phyloP scores from a whole-genome alignment of 257 asterid genomes.

The Anisodus tanguticus region DNA sequence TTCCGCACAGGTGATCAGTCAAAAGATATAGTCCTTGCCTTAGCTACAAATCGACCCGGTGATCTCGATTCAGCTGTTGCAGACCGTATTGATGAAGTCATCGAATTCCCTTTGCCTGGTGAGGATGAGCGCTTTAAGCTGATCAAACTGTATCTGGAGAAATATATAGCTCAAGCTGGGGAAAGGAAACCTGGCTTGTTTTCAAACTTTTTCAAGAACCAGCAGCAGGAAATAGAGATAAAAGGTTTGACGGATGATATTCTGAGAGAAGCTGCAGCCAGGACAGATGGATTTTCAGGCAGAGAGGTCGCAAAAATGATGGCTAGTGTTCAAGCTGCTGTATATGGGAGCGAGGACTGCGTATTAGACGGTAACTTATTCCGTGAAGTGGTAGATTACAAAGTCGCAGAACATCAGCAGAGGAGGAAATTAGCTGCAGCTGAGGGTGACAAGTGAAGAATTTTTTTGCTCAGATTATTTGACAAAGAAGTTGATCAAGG shows the following conservation, averaged over 20 bases:
- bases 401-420: conserved; percentile 95
- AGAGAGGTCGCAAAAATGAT: conserved; percentile 92
- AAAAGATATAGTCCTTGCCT: conserved; percentile 89
- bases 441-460: background rate
- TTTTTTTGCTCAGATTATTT: background rate
- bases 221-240: conserved; percentile 70
- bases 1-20: conserved; percentile 97
- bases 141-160: conserved; percentile 76
- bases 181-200: conserved; percentile 65
- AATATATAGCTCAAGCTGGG: conserved; percentile 84
- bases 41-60: conserved; percentile 94
- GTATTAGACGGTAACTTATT: conserved; percentile 72
- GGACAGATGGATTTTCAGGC: conserved; percentile 82
- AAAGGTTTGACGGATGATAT: conserved; percentile 76
- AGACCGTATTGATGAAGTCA: conserved; percentile 94
- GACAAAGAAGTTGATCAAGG: conserved; percentile 17
- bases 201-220: conserved; percentile 56
- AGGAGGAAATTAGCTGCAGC: conserved; percentile 65
- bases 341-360: conserved; percentile 81
- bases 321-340: conserved; percentile 97
- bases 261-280: conserved; percentile 81
- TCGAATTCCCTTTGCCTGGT: conserved; percentile 93
- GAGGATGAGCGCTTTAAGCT: conserved; percentile 82
- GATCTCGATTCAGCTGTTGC: conserved; percentile 96
- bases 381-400: conserved; percentile 82